These are phyloP conservation scores for Avena sativa DNA, from an alignment of 176 grass and related monocot species.

Conservation along the genomic window DNA sequence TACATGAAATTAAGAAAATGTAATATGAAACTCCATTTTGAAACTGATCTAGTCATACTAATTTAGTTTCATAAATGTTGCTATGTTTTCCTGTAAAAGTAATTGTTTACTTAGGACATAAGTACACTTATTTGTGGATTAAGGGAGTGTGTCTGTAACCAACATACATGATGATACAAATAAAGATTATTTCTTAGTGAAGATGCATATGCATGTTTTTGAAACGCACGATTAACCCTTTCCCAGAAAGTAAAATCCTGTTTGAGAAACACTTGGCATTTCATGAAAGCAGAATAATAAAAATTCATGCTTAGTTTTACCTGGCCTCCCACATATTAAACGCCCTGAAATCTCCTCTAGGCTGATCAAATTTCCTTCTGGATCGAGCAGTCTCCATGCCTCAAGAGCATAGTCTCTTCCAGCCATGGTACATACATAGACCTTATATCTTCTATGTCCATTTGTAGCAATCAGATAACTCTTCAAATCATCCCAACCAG, in stretches of 20 bases:
- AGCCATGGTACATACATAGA: conserved; percentile 76
- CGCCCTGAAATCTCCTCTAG: conserved; percentile 51
- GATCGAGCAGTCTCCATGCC: conserved; percentile 79
- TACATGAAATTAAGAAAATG: too few species aligned
- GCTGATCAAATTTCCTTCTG: conserved; percentile 54
- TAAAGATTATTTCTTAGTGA: not conserved
- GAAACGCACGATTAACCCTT: not conserved
- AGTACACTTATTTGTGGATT: too few species aligned
- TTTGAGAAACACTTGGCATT: not conserved
- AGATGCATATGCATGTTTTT: not conserved
- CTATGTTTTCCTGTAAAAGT: too few species aligned
- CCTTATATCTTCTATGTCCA: conserved; percentile 63
- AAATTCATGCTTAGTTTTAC: conserved; percentile 33
- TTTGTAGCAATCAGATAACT: conserved; percentile 57
- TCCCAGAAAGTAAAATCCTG: not conserved
- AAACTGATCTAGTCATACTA: too few species aligned
- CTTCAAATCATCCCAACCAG: conserved; percentile 71
- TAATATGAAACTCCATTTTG: too few species aligned
- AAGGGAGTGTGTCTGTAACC: not conserved
- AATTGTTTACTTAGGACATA: too few species aligned
- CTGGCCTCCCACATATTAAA: conserved; percentile 68
- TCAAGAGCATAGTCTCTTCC: conserved; percentile 72
- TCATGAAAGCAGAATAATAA: not conserved
- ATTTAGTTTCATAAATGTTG: too few species aligned
- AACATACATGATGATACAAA: not conserved